These are phyloP conservation scores for Stipa capillata DNA, from an alignment of 176 grass and related monocot genomes.

Conservation along the genomic window DNA sequence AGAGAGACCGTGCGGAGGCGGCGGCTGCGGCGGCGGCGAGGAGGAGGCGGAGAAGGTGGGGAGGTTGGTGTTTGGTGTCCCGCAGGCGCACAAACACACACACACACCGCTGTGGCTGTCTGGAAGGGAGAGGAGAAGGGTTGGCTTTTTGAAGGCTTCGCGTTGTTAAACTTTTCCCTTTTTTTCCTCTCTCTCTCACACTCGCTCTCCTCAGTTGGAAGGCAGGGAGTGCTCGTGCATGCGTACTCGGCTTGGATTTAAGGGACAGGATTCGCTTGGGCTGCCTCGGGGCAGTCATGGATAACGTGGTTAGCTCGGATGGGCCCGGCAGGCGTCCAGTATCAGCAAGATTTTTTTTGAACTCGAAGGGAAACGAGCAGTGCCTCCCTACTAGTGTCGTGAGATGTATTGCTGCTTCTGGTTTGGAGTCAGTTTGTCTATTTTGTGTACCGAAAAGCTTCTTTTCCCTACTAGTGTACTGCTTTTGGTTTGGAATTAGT, in stretches of 20 bases:
- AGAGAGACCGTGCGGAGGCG: conserved; percentile 14
- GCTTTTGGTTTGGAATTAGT: no score
- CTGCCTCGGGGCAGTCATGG: neutral
- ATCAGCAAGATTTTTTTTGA: conserved; percentile 5
- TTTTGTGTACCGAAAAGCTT: no score
- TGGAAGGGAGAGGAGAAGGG: neutral
- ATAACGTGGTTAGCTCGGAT: conserved; percentile 39
- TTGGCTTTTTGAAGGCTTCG: conserved; percentile 44
- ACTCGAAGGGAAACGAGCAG: neutral
- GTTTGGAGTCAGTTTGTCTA: no score
- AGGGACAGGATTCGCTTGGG: neutral
- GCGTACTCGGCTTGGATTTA: neutral
- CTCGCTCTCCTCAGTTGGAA: conserved; percentile 2
- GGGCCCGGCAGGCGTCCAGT: neutral
- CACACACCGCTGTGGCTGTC: conserved; percentile 33
- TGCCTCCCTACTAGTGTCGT: neutral
- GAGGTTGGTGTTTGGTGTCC: conserved; percentile 53
- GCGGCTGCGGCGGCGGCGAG: neutral
- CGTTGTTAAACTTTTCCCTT: conserved; percentile 8
- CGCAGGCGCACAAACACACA: conserved; percentile 26
- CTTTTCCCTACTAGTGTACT: no score
- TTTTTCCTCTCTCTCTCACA: neutral
- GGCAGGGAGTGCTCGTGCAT: neutral
- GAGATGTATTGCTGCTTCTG: neutral
- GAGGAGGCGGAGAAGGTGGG: conserved; percentile 19